Conservation (phyloP, 805 yeast genomes). For the Sugiyamaella lignohabitans region DNA sequence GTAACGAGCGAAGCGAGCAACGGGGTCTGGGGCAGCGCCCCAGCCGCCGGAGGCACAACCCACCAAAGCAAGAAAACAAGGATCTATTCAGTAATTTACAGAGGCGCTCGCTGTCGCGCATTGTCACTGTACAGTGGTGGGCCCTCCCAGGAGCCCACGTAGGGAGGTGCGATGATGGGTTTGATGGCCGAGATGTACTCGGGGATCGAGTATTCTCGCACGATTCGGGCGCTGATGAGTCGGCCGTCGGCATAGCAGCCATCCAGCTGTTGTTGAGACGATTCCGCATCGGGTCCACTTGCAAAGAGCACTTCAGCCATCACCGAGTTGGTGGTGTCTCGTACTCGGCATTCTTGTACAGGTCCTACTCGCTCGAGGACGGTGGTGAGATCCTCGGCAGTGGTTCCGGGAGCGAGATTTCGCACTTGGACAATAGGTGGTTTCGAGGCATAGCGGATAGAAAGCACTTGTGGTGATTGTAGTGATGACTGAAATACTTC, state of each 20-base stretch:
- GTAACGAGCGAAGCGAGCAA: too few species aligned
- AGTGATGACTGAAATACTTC: too few species aligned
- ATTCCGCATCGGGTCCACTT: constrained; percentile 28
- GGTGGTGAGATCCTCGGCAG: constrained; percentile 26
- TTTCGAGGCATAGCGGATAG: constrained; percentile 18
- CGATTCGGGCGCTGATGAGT: constrained; percentile 32
- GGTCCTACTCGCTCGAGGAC: constrained; percentile 24
- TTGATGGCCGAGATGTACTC: constrained; percentile 1
- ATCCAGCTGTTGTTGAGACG: constrained; percentile 33
- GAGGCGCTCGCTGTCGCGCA: neutral
- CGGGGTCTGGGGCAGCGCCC: too few species aligned
- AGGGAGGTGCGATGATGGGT: neutral
- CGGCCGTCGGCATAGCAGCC: constrained; percentile 46
- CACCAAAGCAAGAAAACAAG: too few species aligned
- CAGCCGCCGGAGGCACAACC: too few species aligned
- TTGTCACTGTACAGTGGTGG: constrained; percentile 18
- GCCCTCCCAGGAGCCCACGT: constrained; percentile 13
- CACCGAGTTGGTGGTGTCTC: constrained; percentile 12
- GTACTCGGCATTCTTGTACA: constrained; percentile 20
- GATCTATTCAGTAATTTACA: too few species aligned
- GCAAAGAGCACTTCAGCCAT: constrained; percentile 26
- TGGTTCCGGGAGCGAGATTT: constrained; percentile 31
- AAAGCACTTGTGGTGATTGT: constrained; percentile 3
- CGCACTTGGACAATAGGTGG: constrained; percentile 26
- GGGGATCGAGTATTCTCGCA: constrained; percentile 17